Conservation (phyloP, 83 land plant genomes). For the Thuja plicata region DNA sequence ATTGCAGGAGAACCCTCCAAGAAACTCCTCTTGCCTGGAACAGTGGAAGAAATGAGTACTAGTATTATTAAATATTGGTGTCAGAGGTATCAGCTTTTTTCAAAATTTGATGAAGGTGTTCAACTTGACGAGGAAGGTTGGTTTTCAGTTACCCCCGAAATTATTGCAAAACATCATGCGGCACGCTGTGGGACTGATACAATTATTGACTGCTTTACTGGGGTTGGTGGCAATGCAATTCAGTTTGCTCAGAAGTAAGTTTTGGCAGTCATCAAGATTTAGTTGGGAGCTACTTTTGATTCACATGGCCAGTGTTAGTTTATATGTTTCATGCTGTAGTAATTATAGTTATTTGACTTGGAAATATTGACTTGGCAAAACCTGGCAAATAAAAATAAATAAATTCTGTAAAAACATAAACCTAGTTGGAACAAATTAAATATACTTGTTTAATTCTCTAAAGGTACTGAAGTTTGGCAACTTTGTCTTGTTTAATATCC, state of each 20-base stretch:
- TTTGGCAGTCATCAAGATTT: not conserved
- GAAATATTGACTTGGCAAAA: too few relatives aligned
- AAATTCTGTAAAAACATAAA: too few relatives aligned
- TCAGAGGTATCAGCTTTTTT: slow-evolving; percentile 80
- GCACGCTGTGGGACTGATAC: slow-evolving; percentile 67
- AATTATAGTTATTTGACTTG: too few relatives aligned
- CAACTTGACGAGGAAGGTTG: slow-evolving; percentile 98
- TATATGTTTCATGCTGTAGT: not conserved
- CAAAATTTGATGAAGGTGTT: slow-evolving; percentile 85
- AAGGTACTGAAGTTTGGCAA: too few relatives aligned
- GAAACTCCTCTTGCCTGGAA: slow-evolving; percentile 27
- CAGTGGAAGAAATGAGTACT: slow-evolving; percentile 22
- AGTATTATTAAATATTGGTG: slow-evolving; percentile 76
- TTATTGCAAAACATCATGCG: slow-evolving; percentile 92
- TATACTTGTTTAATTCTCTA: too few relatives aligned
- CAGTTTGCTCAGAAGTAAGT: slow-evolving; percentile 86
- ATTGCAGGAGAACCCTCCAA: slow-evolving; percentile 15
- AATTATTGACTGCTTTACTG: slow-evolving; percentile 84
- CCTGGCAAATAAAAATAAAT: too few relatives aligned
- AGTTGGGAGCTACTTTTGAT: not conserved
- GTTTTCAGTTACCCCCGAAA: slow-evolving; percentile 98
- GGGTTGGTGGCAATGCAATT: slow-evolving; percentile 98
- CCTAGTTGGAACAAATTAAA: too few relatives aligned
- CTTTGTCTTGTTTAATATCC: too few relatives aligned
- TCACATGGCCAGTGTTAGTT: not conserved